Conservation (phyloP, 2,329 filamentous ascomycete species). For the Monilinia aucupariae region DNA sequence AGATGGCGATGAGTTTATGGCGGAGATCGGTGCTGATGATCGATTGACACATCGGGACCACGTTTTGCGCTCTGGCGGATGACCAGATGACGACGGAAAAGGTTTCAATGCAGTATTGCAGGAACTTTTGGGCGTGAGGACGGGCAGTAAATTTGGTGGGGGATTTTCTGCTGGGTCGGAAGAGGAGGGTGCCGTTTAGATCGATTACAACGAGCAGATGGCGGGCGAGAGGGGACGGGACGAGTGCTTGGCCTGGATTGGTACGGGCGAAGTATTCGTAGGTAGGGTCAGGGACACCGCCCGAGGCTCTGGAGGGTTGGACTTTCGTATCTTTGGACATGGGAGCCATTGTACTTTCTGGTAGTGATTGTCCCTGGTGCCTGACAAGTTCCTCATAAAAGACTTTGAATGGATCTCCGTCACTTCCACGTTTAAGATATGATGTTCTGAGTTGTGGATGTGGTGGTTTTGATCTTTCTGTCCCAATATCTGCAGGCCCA, state of each 20-base stretch:
- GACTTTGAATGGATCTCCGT: background rate
- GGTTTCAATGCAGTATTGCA: conserved; percentile 66
- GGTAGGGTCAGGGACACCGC: conserved; percentile 52
- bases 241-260: conserved; percentile 41
- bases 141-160: conserved; percentile 57
- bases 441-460: background rate
- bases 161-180: conserved; percentile 52
- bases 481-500: background rate
- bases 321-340: conserved; percentile 20
- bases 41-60: conserved; percentile 58
- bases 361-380: background rate
- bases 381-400: background rate
- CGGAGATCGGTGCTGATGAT: conserved; percentile 55
- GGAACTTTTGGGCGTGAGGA: conserved; percentile 62
- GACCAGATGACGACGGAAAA: conserved; percentile 89
- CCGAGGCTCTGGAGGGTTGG: conserved; percentile 27
- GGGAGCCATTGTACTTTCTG: conserved; percentile 2
- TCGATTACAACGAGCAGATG: conserved; percentile 80
- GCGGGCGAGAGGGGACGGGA: conserved; percentile 43
- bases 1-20: conserved; percentile 58
- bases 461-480: background rate
- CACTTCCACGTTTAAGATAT: background rate
- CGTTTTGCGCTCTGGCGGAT: conserved; percentile 70
- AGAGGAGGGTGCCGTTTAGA: conserved; percentile 85
- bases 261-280: conserved; percentile 53